Base-by-base conservation (phyloP, 805 yeast genomes). In the Lachancea mirantina region DNA sequence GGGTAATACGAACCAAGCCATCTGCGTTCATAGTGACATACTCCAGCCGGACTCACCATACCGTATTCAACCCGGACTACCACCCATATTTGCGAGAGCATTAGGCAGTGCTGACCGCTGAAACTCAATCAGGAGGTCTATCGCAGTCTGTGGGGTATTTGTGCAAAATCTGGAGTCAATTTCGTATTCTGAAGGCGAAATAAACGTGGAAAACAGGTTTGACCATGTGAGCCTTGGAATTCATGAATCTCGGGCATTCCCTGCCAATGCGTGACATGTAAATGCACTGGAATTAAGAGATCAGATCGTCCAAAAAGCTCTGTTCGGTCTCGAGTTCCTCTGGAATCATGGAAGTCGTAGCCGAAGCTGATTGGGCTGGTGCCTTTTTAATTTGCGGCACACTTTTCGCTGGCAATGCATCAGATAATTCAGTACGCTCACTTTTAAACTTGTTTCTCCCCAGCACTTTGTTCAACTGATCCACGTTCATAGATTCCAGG, bases 271-370 rank as follows among this genome's bases (percentile, higher is more conserved):
- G 8, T 11, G n/a, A 14, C 11, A 6, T 4, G 10, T 6, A 4
- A 8, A 8, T 26, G 28, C 6, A 5, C 16, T 14, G 4, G 28
- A 4, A 10, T 5, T 6, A 6, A 11, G 11, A n/a, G 21, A 8
- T 32, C 28, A 36, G 26, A 7, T 30, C 40, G 25, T 36, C 40
- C n/a, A 36, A 19, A n/a, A 32, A 32, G 23, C 42, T 51, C 30
- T 54, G 53, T 11, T 47, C 59, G 1, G 42, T 44, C 17, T 30
- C 28, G 14, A 55, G 24, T 6, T 42, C 45, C 2, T 32, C 28
- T 4, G 57, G 58, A 1, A 49, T 39, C 10, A 16, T 17, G 8
- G 52, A 40, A n/a, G n/a, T 9, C 11, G 17, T 20, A 26, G 19
- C n/a, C 11, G 8, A n/a, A 8, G 8, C 17, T 25, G 9, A 17